Evolutionary conservation across 192 early-diverging fungal species (phyloP).

Genomic region (Endogone sp.): DNA sequence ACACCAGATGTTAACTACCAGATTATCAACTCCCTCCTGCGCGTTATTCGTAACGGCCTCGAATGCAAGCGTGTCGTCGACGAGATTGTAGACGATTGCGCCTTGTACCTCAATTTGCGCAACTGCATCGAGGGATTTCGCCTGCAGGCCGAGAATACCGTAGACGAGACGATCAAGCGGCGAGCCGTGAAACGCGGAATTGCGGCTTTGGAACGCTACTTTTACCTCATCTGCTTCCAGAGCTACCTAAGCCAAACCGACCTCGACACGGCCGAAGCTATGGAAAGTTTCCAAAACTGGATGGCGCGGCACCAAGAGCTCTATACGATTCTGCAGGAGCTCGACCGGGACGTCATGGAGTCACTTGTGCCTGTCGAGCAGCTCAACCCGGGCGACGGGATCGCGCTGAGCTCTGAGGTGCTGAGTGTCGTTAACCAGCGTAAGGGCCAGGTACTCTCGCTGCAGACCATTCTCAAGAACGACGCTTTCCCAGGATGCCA

Average conservation of each 20-base stretch:
- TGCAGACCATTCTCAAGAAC: constrained; percentile 57
- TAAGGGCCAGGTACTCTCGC: constrained; percentile 48
- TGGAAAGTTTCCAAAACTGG: constrained; percentile 50
- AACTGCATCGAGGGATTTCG: constrained; percentile 50
- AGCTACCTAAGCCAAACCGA: constrained; percentile 41
- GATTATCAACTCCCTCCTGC: constrained; percentile 53
- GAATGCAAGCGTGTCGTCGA: constrained; percentile 55
- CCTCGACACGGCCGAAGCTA: constrained; percentile 18
- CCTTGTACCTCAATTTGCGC: constrained; percentile 39
- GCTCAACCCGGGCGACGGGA: constrained; percentile 45
- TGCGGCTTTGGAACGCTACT: constrained; percentile 45
- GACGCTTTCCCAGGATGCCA: constrained; percentile 65
- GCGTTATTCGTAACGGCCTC: constrained; percentile 56
- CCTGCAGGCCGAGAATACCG: constrained; percentile 29
- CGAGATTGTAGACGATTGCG: constrained; percentile 50
- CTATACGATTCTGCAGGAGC: constrained; percentile 40
- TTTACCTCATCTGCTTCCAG: constrained; percentile 54
- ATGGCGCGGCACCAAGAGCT: constrained; percentile 49
- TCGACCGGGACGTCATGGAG: constrained; percentile 25
- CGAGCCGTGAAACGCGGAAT: constrained; percentile 18
- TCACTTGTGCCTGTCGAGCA: constrained; percentile 43
- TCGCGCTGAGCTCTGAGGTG: constrained; percentile 55
- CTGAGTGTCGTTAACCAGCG: constrained; percentile 45
- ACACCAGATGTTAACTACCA: constrained; percentile 41
- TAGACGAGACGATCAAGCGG: constrained; percentile 3